phyloP scores from a whole-genome alignment of 495 filamentous ascomycete species.

The Penicillium bialowiezense region DNA sequence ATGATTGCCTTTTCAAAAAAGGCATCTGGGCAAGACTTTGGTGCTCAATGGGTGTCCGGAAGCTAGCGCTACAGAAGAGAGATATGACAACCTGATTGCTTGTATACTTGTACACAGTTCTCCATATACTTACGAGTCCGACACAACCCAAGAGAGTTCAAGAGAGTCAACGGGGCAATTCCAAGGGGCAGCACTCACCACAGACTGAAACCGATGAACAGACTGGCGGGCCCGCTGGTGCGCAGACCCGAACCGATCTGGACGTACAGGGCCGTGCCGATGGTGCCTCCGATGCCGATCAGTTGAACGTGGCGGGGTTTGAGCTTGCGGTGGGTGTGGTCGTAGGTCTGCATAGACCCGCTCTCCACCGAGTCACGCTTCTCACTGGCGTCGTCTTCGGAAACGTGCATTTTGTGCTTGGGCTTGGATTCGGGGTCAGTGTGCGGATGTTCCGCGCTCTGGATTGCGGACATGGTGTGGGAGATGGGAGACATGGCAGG shows the following conservation, averaged over 20 bases:
- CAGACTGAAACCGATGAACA: constrained; percentile 68
- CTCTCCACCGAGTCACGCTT: constrained; percentile 23
- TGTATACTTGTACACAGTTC: no score
- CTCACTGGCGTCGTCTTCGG: constrained; percentile 18
- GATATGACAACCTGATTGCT: no score
- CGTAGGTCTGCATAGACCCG: constrained; percentile 29
- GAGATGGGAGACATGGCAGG: constrained; percentile 6
- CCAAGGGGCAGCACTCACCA: constrained; percentile 25
- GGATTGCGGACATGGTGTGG: constrained; percentile 9
- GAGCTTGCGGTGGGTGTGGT: constrained; percentile 56
- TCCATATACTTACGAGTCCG: no score
- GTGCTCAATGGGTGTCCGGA: constrained; percentile 6
- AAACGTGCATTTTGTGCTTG: constrained; percentile 10
- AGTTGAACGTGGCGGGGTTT: constrained; percentile 68
- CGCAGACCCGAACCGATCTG: constrained; percentile 67
- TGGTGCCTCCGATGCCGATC: constrained; percentile 74
- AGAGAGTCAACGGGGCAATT: not conserved
- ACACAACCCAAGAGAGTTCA: constrained; percentile 9
- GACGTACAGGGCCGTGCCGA: constrained; percentile 78
- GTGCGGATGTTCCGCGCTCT: constrained; percentile 11
- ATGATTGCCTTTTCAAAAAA: constrained; percentile 8
- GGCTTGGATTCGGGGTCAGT: constrained; percentile 7
- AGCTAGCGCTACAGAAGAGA: not conserved
- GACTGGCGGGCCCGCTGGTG: constrained; percentile 69
- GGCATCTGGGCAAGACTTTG: constrained; percentile 6